Conservation (phyloP, 371 early-diverging fungal genomes). For the Lichtheimia ornata region DNA sequence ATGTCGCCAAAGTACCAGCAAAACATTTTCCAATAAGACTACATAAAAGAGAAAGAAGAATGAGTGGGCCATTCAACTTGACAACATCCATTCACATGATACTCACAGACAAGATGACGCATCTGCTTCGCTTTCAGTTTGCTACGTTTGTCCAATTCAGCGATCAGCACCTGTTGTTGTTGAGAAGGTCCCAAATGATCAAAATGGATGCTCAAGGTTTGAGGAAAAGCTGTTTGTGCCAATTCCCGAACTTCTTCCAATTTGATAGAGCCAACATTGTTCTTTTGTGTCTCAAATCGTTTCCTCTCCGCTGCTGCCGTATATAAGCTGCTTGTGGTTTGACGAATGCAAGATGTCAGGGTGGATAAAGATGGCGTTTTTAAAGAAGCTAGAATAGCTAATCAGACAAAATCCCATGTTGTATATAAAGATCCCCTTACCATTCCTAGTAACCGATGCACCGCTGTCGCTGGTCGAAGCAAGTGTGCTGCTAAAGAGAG, state of each 20-base stretch:
- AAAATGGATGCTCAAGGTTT: conserved; percentile 25
- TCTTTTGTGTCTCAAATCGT: conserved; percentile 22
- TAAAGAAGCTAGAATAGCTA: conserved; percentile 16
- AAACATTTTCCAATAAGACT: conserved; percentile 28
- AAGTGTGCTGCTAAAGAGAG: conserved; percentile 14
- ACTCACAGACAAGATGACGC: conserved; percentile 22
- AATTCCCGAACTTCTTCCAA: conserved; percentile 36
- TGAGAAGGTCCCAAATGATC: conserved; percentile 33
- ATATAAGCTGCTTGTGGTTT: conserved; percentile 19
- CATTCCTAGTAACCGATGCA: conserved; percentile 1
- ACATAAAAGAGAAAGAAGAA: not conserved
- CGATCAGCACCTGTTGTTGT: conserved; percentile 27
- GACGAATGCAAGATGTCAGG: conserved; percentile 23
- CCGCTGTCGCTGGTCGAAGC: conserved; percentile 3
- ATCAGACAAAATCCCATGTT: not conserved
- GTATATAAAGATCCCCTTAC: not conserved
- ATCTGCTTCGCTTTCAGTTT: conserved; percentile 24
- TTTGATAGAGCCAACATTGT: conserved; percentile 28
- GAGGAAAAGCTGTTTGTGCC: conserved; percentile 30
- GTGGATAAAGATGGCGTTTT: conserved; percentile 32
- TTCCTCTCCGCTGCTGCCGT: conserved; percentile 19
- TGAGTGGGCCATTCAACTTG: no score
- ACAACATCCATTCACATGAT: no score
- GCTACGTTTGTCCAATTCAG: conserved; percentile 23
- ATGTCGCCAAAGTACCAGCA: conserved; percentile 38